Conservation (phyloP, 2,329 filamentous ascomycete species). For the Exophiala sp. region DNA sequence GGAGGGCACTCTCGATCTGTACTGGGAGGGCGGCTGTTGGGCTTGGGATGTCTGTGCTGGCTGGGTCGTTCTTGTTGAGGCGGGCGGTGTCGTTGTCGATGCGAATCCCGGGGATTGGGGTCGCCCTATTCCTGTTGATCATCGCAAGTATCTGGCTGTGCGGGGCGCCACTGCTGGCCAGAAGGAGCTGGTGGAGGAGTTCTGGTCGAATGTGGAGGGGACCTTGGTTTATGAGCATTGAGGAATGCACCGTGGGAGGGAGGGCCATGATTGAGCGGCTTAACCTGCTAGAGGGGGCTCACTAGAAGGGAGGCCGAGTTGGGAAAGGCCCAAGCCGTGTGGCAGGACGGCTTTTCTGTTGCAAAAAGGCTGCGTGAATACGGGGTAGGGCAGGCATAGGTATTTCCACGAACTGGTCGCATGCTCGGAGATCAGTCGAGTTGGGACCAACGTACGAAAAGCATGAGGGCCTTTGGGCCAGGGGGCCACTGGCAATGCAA, state of each 20-base stretch:
- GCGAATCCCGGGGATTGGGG: conserved; percentile 50
- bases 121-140: conserved; percentile 49
- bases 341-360: too few relatives aligned
- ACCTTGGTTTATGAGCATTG: conserved; percentile 33
- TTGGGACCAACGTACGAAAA: too few relatives aligned
- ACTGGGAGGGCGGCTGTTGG: conserved; percentile 62
- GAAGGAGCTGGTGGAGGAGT: conserved; percentile 39
- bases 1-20: conserved; percentile 52
- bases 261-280: neutral
- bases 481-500: too few relatives aligned
- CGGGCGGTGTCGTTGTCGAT: conserved; percentile 55
- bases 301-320: too few relatives aligned
- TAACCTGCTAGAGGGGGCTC: too few relatives aligned
- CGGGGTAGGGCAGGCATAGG: too few relatives aligned
- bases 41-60: conserved; percentile 62
- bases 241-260: conserved; percentile 29
- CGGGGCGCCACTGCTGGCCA: conserved; percentile 31
- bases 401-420: too few relatives aligned
- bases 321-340: too few relatives aligned
- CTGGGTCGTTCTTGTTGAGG: conserved; percentile 56
- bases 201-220: conserved; percentile 39
- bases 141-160: conserved; percentile 48
- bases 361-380: too few relatives aligned
- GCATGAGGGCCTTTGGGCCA: too few relatives aligned
- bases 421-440: too few relatives aligned